Conservation (phyloP, 2,329 filamentous ascomycete species). For the Fusarium sp. region DNA sequence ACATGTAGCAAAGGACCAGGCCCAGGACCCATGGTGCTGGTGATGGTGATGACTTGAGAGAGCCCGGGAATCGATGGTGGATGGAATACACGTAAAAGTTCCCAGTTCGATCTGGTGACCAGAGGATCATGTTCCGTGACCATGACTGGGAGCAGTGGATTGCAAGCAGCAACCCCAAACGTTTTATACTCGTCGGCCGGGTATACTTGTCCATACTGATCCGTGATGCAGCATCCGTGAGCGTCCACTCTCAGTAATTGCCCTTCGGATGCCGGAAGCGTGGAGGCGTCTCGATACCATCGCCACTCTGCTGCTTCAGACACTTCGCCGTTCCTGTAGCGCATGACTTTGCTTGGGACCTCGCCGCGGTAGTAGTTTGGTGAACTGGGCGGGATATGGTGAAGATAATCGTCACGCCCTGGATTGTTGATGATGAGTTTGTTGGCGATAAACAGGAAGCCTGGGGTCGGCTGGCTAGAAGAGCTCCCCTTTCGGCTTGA, state of each 20-base stretch:
- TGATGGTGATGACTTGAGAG: constrained; percentile 42
- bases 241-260: not conserved
- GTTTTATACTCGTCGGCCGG: constrained; percentile 32
- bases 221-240: not conserved
- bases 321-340: constrained; percentile 47
- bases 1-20: constrained; percentile 41
- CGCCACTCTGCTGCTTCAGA: constrained; percentile 28
- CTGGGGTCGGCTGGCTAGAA: constrained; percentile 15
- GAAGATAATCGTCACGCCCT: constrained; percentile 18
- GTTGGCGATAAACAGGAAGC: constrained; percentile 54
- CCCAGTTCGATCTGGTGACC: constrained; percentile 31
- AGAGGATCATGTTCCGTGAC: constrained; percentile 38
- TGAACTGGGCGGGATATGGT: constrained; percentile 44
- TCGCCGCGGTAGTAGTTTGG: constrained; percentile 42
- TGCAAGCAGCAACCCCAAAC: constrained; percentile 50
- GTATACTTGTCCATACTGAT: not conserved
- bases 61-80: constrained; percentile 32
- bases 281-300: constrained; percentile 28
- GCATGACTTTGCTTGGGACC: constrained; percentile 47
- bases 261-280: not conserved
- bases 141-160: constrained; percentile 49
- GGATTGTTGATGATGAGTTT: constrained; percentile 42
- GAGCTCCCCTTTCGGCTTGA: constrained; percentile 16
- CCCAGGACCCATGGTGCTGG: constrained; percentile 23
- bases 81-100: constrained; percentile 45